phyloP scores from a whole-genome alignment of 2,329 filamentous ascomycete genomes.

The Dendryphion nanum region DNA sequence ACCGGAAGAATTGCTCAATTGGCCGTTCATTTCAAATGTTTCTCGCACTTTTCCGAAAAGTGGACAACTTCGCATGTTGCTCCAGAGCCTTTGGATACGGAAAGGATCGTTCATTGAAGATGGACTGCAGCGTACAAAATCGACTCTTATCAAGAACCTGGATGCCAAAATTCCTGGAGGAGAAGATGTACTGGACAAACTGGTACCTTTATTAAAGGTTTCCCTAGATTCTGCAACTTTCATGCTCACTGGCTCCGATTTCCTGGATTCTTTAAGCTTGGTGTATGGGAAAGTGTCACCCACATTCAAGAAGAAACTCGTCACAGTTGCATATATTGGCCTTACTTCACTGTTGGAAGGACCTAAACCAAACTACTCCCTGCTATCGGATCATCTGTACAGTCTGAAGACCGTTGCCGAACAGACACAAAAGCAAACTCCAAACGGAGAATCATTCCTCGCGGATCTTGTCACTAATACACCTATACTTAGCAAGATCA shows the following conservation, averaged over 20 bases:
- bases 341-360: slow-evolving; percentile 68
- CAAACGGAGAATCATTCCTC: slow-evolving; percentile 61
- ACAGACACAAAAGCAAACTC: slow-evolving; percentile 49
- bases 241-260: slow-evolving; percentile 83
- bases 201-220: slow-evolving; percentile 64
- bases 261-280: slow-evolving; percentile 70
- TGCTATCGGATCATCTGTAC: slow-evolving; percentile 81
- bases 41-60: slow-evolving; percentile 66
- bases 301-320: slow-evolving; percentile 62
- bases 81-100: slow-evolving; percentile 54
- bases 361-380: slow-evolving; percentile 66
- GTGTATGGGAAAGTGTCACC: slow-evolving; percentile 66
- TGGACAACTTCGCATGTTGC: slow-evolving; percentile 50
- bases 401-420: slow-evolving; percentile 72
- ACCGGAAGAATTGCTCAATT: slow-evolving; percentile 55
- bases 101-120: slow-evolving; percentile 53
- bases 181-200: slow-evolving; percentile 54
- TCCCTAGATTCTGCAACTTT: slow-evolving; percentile 58
- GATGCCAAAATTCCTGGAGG: slow-evolving; percentile 60
- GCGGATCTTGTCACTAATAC: slow-evolving; percentile 79
- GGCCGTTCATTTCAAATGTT: slow-evolving; percentile 68
- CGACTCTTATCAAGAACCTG: slow-evolving; percentile 59
- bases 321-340: slow-evolving; percentile 73
- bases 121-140: slow-evolving; percentile 61
- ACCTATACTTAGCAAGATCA: slow-evolving; percentile 66